Evolutionary conservation across 2,329 filamentous ascomycete genomes (phyloP).

Genomic region (Curvularia spicifera): DNA sequence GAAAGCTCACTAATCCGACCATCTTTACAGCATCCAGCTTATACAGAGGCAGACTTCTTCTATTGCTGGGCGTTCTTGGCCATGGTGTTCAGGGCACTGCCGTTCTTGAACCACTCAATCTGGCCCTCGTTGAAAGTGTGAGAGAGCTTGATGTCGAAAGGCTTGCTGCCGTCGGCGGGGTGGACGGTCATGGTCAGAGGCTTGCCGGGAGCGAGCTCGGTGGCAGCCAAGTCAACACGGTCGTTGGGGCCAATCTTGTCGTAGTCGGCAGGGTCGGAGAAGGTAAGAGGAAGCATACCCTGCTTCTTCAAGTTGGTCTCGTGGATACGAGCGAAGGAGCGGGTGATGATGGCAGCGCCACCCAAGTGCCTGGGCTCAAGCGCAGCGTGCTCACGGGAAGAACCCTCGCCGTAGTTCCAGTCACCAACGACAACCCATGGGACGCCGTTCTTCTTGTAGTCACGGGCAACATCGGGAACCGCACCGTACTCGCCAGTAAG

Average conservation of each 20-base stretch:
- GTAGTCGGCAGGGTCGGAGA: constrained; percentile 93
- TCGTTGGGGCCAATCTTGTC: constrained; percentile 95
- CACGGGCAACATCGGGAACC: constrained; percentile 91
- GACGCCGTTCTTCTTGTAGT: constrained; percentile 97
- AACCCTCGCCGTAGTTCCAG: constrained; percentile 99
- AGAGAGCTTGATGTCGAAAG: constrained; percentile 81
- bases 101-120: constrained; percentile 99
- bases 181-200: constrained; percentile 91
- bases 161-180: constrained; percentile 77
- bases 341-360: constrained; percentile 94
- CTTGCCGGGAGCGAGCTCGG: constrained; percentile 89
- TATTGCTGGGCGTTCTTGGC: constrained; percentile 66
- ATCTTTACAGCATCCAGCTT: constrained; percentile 28
- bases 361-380: constrained; percentile 97
- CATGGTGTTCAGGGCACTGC: constrained; percentile 98
- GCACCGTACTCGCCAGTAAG: constrained; percentile 83
- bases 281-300: constrained; percentile 98
- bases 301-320: constrained; percentile 99
- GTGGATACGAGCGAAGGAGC: constrained; percentile 98
- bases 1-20: constrained; percentile 32
- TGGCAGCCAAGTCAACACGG: constrained; percentile 88
- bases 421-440: constrained; percentile 98
- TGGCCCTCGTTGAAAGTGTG: constrained; percentile 99
- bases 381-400: constrained; percentile 96
- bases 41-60: constrained; percentile 24